Evolutionary conservation across 1,284 basidiomycete species (phyloP).

Genomic region (Gymnopus androsaceus): DNA sequence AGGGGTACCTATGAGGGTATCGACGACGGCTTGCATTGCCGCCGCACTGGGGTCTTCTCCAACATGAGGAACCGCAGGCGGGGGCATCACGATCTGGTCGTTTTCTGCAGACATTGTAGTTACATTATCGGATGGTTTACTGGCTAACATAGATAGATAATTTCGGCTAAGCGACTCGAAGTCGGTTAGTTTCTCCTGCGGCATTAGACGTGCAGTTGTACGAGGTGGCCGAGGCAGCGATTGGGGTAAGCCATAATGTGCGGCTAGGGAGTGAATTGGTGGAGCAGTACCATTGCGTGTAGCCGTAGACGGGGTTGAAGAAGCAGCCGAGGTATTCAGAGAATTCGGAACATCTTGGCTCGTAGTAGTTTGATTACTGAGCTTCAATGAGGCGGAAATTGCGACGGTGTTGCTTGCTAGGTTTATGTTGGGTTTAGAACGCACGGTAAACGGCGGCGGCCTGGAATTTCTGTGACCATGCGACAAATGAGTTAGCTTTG

Average conservation of each 20-base stretch:
- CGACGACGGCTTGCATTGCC: slow-evolving; percentile 12
- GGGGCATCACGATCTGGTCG: slow-evolving; percentile 7
- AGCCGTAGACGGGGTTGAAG: slow-evolving; percentile 34
- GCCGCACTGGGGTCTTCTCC: slow-evolving; percentile 4
- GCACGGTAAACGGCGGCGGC: slow-evolving; percentile 11
- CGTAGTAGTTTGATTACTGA: slow-evolving; percentile 27
- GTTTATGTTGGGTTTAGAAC: not conserved
- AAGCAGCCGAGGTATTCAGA: slow-evolving; percentile 43
- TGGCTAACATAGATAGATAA: slow-evolving; percentile 45
- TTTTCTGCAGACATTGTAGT: slow-evolving; percentile 15
- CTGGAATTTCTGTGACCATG: slow-evolving; percentile 12
- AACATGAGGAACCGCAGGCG: not conserved
- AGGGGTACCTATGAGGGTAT: slow-evolving; percentile 15
- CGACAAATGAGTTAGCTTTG: slow-evolving; percentile 11
- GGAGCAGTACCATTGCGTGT: slow-evolving; percentile 32
- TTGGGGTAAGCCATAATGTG: slow-evolving; percentile 75
- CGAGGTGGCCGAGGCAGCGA: slow-evolving; percentile 65
- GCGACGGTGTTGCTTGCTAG: slow-evolving; percentile 28
- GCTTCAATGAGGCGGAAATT: slow-evolving; percentile 38
- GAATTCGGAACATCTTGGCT: slow-evolving; percentile 44
- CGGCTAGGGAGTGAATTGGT: slow-evolving; percentile 38
- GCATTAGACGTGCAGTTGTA: slow-evolving; percentile 42
- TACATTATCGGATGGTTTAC: slow-evolving; percentile 34
- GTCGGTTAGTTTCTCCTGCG: slow-evolving; percentile 1
- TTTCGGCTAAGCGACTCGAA: slow-evolving; percentile 18